Evolutionary conservation across 129 eudicot species (phyloP).

Genomic region (carrot (Daucus carota)): DH1_v3.0 NC_030387.2:30343501-30344000

Average conservation of each 20-base stretch:
- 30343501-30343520: slow-evolving; percentile 98
- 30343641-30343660: neutral
- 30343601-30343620: neutral
- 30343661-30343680: neutral
- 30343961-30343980: too few species aligned
- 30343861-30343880: neutral
- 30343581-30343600: neutral
- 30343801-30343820: neutral
- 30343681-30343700: neutral
- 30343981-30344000: neutral
- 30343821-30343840: neutral
- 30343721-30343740: neutral
- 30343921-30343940: neutral
- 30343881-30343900: neutral
- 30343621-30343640: neutral
- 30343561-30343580: slow-evolving; percentile 13
- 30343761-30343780: too few species aligned
- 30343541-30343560: slow-evolving; percentile 36
- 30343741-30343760: neutral
- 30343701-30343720: neutral
- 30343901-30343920: neutral
- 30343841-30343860: neutral
- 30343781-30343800: neutral
- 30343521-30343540: slow-evolving; percentile 97
- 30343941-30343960: neutral